These are phyloP conservation scores for Penicillium fuscoglaucum DNA, from an alignment of 2,329 filamentous ascomycete species.

Conservation along the genomic window DNA sequence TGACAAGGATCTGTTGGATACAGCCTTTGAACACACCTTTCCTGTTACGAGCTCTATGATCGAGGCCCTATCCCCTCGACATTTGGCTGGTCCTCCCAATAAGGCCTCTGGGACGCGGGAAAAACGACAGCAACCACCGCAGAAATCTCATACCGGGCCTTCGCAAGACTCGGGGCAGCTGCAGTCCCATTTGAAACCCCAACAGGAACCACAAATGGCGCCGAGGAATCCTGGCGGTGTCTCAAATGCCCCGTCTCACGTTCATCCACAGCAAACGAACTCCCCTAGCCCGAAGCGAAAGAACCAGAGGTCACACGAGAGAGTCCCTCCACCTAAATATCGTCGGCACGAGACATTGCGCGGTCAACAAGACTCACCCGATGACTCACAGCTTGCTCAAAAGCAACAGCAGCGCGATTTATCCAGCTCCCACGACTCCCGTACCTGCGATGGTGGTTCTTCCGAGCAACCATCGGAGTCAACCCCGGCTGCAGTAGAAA, in stretches of 20 bases:
- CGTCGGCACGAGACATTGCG: not conserved
- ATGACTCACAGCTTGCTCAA: not conserved
- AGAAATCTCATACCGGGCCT: not conserved
- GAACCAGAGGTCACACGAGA: not conserved
- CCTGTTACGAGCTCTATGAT: not conserved
- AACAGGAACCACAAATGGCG: not conserved
- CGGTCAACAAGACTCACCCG: not conserved
- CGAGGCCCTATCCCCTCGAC: not conserved
- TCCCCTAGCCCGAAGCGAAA: not conserved
- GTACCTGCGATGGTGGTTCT: not conserved
- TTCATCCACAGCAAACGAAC: not conserved
- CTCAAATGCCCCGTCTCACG: not conserved
- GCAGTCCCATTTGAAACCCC: not conserved
- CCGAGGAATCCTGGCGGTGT: too few species aligned
- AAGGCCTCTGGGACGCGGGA: not conserved
- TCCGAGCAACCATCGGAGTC: not conserved
- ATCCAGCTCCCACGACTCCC: not conserved
- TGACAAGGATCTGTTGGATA: not conserved
- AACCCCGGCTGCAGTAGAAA: conserved; percentile 39
- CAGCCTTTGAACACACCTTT: not conserved
- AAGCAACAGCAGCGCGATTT: not conserved
- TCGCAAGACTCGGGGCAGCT: not conserved
- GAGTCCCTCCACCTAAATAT: not conserved
- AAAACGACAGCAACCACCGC: not conserved
- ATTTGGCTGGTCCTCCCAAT: not conserved